Evolutionary conservation across 306 rosid species (phyloP).

Genomic region (Inga leiocalycina): DNA sequence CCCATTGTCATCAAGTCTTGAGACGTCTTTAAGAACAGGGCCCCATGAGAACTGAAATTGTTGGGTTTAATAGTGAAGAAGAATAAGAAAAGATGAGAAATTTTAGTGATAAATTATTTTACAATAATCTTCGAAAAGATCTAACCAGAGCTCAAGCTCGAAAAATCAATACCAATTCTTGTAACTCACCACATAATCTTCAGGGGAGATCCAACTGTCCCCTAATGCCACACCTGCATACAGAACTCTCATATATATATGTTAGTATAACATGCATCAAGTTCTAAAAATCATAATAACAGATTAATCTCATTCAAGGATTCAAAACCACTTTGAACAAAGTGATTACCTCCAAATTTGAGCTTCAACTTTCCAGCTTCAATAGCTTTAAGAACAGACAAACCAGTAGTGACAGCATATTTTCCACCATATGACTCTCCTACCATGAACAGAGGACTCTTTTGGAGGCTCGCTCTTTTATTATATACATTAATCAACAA

Average conservation of each 20-base stretch:
- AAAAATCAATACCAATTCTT: neutral
- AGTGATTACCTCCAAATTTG: slow-evolving; percentile 58
- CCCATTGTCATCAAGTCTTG: slow-evolving; percentile 70
- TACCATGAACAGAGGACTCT: slow-evolving; percentile 73
- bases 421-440: slow-evolving; percentile 97
- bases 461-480: slow-evolving; percentile 55
- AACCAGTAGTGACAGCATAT: slow-evolving; percentile 76
- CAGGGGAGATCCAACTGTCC: slow-evolving; percentile 96
- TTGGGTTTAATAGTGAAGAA: neutral
- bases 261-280: neutral
- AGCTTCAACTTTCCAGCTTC: slow-evolving; percentile 58
- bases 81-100: neutral
- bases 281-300: neutral
- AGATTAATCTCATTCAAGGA: slow-evolving; percentile 5
- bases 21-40: slow-evolving; percentile 87
- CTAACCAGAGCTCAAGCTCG: neutral
- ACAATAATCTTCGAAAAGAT: neutral
- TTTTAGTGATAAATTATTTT: neutral
- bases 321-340: neutral
- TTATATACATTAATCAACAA: slow-evolving; percentile 63
- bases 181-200: slow-evolving; percentile 75
- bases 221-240: slow-evolving; percentile 87
- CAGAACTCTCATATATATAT: neutral
- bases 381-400: slow-evolving; percentile 67
- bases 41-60: slow-evolving; percentile 83